Evolutionary conservation across 108 stramenopile species (phyloP), one percentile per base, ranked within the genome.

Genomic region (Nitzschia sp.): DNA sequence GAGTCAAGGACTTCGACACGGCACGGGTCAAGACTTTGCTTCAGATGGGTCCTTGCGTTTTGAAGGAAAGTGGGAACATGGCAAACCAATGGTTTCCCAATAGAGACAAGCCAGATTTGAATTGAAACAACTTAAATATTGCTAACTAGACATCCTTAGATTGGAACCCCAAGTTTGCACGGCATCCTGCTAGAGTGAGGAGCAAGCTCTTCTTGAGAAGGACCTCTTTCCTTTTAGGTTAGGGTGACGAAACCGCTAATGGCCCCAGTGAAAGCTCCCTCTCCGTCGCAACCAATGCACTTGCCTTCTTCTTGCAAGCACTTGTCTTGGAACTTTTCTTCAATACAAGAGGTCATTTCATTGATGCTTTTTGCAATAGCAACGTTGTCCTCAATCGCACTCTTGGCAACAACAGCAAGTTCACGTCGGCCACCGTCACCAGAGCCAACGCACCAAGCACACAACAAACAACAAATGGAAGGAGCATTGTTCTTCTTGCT

Each of bases 61-160:
- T 24, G 65, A 74, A 44, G 79, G 79, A 7, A 58, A 51, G 54
- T 80, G 79, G 79, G 29, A 58, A 21, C 55, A 80, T 24, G 67
- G 76, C 17, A 65, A 66, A 50, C 78, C 61, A 34, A 34, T 34
- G 29, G 29, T 34, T 34, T 34, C 29, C 29, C 29, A 34, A 34
- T 34, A 34, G 29, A 34, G 1, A 34, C 29, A 34, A 34, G 5
- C 5, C 1, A 3, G 29, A 5, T 34, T 34, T 34, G 3, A 34
- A 34, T 3, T 34, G 29, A 34, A 34, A 34, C 29, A 34, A 34
- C 29, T n/a, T 3, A 34, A 34, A 34, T 5, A 34, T 3, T 34
- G 5, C 29, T 34, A 34, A 34, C 29, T 34, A 34, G 29, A 34
- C 29, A 1, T 34, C 29, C 5, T 3, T 34, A 34, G 29, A 34